Percentiles rank a stretch among this genome's conserved stretches.
Conservation (phyloP, 2,329 filamentous ascomycete genomes). For the Aspergillus ochraceus region DNA sequence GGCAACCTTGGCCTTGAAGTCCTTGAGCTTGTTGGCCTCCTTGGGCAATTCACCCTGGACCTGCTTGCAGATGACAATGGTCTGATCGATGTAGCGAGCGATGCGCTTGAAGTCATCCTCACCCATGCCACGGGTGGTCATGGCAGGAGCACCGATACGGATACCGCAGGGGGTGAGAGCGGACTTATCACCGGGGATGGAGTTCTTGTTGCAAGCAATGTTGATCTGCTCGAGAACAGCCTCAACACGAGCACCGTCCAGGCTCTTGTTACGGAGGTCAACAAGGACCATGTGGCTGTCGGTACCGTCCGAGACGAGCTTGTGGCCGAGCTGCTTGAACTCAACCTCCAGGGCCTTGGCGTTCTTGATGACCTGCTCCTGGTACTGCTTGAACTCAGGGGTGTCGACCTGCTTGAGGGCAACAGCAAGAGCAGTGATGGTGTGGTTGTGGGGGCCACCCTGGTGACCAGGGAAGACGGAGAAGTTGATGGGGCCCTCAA, state of each 20-base stretch:
- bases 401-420: slow-evolving; percentile 91
- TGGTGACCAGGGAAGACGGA: slow-evolving; percentile 98
- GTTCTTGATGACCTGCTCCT: slow-evolving; percentile 85
- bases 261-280: slow-evolving; percentile 82
- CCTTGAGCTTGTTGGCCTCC: slow-evolving; percentile 98
- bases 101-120: slow-evolving; percentile 90
- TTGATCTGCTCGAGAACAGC: slow-evolving; percentile 96
- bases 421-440: slow-evolving; percentile 91
- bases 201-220: slow-evolving; percentile 99
- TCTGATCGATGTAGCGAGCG: slow-evolving; percentile 81
- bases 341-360: slow-evolving; percentile 82
- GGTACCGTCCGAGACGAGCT: slow-evolving; percentile 88
- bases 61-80: slow-evolving; percentile 87
- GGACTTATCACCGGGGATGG: slow-evolving; percentile 95
- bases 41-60: slow-evolving; percentile 84
- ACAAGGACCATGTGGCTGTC: slow-evolving; percentile 96
- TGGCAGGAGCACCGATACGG: slow-evolving; percentile 94
- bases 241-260: slow-evolving; percentile 92
- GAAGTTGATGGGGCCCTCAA: slow-evolving; percentile 90
- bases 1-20: slow-evolving; percentile 93
- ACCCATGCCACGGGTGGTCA: slow-evolving; percentile 94
- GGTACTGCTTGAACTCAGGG: slow-evolving; percentile 88
- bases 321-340: slow-evolving; percentile 70
- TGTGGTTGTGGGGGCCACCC: slow-evolving; percentile 98
- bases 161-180: slow-evolving; percentile 92